Base-by-base conservation (phyloP, 305 asterid genomes). In the Lippia alba region DNA sequence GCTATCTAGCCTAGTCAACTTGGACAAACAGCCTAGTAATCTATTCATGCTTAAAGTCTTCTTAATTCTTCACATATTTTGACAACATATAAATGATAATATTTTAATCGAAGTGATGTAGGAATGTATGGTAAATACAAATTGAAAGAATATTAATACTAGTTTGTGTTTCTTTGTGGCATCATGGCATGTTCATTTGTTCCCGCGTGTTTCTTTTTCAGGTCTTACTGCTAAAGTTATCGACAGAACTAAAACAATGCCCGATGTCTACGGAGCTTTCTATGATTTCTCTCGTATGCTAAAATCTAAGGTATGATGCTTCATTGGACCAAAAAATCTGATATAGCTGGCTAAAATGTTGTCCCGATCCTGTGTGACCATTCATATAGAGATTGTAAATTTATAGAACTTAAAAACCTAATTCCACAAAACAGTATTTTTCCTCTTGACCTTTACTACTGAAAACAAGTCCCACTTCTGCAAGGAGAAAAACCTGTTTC, bases 191-290 rank as follows among this genome's bases (percentile, higher is more conserved):
- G 69, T 56, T 66, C 68, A 33, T 57, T 48, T 62, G 61, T 69
- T 57, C 44, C 12, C 46, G 19, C 53, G 14, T 18, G 62, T 71
- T 76, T 67, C 50, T 14, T 60, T 66, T 53, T 60, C 73, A 89
- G 98, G 97, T 71, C 96, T 94, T 71, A 86, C 96, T 71, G 96
- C 96, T 69, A 91, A 91, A 82, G 71, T 89, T 67, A 81, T 91
- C 51, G 92, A 86, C 70, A 77, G 86, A 78, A 90, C 97, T 61
- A 88, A 72, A 64, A 78, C 97, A 66, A 85, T 87, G 75, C 40
- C 92, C 17, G 96, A 91, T 79, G 96, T 91, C 3, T 90, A 89
- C 78, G 95, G 91, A 68, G 91, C 95, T 64, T 94, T 94, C 80
- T 85, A 80, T 66, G 94, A 94, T 76, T 91, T 88, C 81, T 87